A percentile compares a stretch with the other conserved stretches of the same genome.
These are phyloP conservation scores for Cystofilobasidium macerans DNA, from an alignment of 768 basidiomycete species.

Conservation along the genomic window DNA sequence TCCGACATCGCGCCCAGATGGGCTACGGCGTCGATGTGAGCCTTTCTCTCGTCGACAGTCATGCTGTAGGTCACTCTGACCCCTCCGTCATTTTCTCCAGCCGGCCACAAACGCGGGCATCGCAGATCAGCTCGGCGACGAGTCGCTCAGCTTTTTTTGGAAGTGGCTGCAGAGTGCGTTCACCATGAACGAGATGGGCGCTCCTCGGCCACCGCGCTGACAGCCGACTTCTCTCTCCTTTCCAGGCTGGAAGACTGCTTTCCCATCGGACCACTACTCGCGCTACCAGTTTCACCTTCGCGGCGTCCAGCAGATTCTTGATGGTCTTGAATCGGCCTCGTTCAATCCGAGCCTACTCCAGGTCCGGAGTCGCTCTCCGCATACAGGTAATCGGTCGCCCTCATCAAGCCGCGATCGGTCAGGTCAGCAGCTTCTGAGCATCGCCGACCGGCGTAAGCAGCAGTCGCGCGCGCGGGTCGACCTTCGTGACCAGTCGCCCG, in stretches of 20 bases:
- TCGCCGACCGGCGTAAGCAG: slow-evolving; percentile 3
- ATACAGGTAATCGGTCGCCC: neutral
- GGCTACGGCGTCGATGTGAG: slow-evolving; percentile 1
- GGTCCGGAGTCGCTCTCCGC: neutral
- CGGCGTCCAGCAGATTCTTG: slow-evolving; percentile 2
- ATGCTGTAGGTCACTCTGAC: neutral
- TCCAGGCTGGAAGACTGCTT: slow-evolving; percentile 1
- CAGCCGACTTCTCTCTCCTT: neutral
- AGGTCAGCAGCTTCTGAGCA: neutral
- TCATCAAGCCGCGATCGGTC: neutral
- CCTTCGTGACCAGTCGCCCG: neutral
- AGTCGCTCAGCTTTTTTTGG: slow-evolving; percentile 6
- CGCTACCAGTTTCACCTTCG: slow-evolving; percentile 7
- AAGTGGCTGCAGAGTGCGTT: slow-evolving; percentile 1
- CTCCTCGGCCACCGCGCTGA: too few species aligned
- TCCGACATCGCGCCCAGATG: neutral
- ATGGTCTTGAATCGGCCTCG: neutral
- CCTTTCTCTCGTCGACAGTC: neutral
- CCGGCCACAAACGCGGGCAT: neutral
- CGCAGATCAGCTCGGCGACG: neutral
- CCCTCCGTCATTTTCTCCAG: neutral
- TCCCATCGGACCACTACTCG: slow-evolving; percentile 1
- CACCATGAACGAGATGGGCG: too few species aligned
- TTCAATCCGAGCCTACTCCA: neutral
- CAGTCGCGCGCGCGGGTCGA: neutral